Conservation (phyloP, 208 protist genomes). For the Balamuthia mandrillaris region DNA sequence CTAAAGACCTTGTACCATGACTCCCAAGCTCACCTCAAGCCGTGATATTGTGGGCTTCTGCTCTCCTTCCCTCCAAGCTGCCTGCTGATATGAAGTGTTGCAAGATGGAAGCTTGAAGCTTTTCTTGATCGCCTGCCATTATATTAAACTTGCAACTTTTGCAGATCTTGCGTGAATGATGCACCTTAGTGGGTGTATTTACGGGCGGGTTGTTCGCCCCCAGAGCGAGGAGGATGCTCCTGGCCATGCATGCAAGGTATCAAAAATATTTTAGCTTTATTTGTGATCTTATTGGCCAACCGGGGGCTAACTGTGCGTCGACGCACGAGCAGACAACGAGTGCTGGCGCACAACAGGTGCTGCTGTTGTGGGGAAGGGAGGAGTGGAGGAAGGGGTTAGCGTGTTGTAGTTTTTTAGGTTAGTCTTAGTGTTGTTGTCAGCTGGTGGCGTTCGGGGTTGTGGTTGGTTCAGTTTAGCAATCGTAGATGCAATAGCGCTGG, state of each 20-base stretch:
- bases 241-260: not conserved
- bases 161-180: not conserved
- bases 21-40: slow-evolving; percentile 28
- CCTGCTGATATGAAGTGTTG: not conserved
- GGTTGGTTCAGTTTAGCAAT: no score
- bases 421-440: no score
- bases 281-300: not conserved
- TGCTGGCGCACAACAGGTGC: no score
- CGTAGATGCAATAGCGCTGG: not conserved
- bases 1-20: slow-evolving; percentile 18
- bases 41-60: no score
- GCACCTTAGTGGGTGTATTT: not conserved
- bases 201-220: not conserved
- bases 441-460: no score
- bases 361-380: no score
- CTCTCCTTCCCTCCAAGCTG: not conserved
- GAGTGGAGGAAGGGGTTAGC: no score
- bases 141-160: no score
- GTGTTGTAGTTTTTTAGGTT: no score
- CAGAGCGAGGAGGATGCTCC: not conserved
- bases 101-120: not conserved
- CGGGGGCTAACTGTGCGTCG: not conserved
- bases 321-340: no score
- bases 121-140: no score
- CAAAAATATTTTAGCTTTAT: not conserved